These are phyloP conservation scores for Lablab purpureus DNA, from an alignment of 306 rosid genomes.

Conservation along the genomic window DNA sequence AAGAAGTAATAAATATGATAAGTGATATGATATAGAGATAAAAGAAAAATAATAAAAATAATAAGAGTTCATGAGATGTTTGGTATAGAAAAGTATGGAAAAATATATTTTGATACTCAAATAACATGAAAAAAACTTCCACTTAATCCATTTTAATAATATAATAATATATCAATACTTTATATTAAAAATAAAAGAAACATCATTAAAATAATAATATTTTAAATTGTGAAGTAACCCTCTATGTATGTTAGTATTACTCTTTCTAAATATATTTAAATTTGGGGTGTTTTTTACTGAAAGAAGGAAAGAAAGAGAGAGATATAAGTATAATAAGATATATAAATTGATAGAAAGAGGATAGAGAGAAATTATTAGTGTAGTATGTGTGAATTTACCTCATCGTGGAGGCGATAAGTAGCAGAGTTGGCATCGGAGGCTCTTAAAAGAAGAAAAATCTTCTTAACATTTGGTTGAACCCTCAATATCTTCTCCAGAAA, in stretches of 20 bases:
- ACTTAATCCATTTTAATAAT: too few relatives aligned
- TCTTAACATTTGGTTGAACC: slow-evolving; percentile 81
- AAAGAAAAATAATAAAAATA: background rate
- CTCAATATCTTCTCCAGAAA: slow-evolving; percentile 82
- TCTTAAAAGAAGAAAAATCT: slow-evolving; percentile 78
- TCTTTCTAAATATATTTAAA: too few relatives aligned
- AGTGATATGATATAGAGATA: background rate
- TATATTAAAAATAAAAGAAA: too few relatives aligned
- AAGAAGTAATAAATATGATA: background rate
- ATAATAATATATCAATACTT: too few relatives aligned
- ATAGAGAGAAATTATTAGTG: too few relatives aligned
- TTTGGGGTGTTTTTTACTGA: background rate
- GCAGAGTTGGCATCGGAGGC: slow-evolving; percentile 65
- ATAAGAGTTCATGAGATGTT: too few relatives aligned
- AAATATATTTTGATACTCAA: too few relatives aligned
- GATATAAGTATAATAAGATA: background rate
- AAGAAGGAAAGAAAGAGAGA: background rate
- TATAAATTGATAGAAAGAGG: too few relatives aligned
- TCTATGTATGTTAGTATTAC: background rate
- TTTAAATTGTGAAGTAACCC: too few relatives aligned
- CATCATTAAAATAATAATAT: too few relatives aligned
- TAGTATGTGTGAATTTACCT: slow-evolving; percentile 51
- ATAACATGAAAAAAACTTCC: too few relatives aligned
- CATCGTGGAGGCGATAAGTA: slow-evolving; percentile 59
- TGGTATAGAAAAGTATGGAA: background rate